Evolutionary conservation across 768 basidiomycete species (phyloP).

Genomic region (Xerocomellus amylosporus): DNA sequence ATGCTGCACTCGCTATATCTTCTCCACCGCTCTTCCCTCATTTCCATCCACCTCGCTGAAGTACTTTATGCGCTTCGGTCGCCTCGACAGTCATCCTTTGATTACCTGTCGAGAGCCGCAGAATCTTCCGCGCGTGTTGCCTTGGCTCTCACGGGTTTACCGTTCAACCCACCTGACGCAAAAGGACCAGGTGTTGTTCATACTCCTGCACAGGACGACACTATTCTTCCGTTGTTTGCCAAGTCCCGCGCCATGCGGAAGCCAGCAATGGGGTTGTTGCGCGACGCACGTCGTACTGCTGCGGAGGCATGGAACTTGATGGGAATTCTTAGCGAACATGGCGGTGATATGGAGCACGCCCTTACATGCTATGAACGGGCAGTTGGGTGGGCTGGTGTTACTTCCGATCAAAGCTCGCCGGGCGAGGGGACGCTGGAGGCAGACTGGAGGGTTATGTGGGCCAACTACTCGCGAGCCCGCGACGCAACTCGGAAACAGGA

Average conservation of each 20-base stretch:
- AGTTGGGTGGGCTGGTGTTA: conserved; percentile 60
- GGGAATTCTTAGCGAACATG: conserved; percentile 59
- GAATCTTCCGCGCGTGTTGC: conserved; percentile 67
- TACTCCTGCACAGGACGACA: conserved; percentile 37
- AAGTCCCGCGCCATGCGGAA: conserved; percentile 50
- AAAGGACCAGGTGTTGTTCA: conserved; percentile 35
- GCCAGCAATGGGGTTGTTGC: conserved; percentile 56
- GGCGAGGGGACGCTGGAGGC: conserved; percentile 53
- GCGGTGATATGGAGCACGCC: conserved; percentile 38
- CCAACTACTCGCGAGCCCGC: conserved; percentile 57
- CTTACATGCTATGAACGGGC: conserved; percentile 68
- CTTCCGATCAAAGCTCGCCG: conserved; percentile 38
- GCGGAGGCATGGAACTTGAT: conserved; percentile 75
- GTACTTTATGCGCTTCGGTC: conserved; percentile 53
- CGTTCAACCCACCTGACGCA: conserved; percentile 34
- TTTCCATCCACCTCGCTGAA: conserved; percentile 73
- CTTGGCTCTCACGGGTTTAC: conserved; percentile 46
- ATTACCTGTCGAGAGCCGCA: conserved; percentile 59
- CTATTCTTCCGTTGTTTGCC: conserved; percentile 44
- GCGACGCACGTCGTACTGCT: conserved; percentile 67
- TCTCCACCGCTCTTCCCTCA: conserved; percentile 69
- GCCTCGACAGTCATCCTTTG: conserved; percentile 46
- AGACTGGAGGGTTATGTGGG: conserved; percentile 60
- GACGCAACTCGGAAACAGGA: conserved; percentile 18
- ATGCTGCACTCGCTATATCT: conserved; percentile 63